These are phyloP conservation scores for Linum usitatissimum DNA, from an alignment of 345 rosid genomes.

Conservation along the genomic window DNA sequence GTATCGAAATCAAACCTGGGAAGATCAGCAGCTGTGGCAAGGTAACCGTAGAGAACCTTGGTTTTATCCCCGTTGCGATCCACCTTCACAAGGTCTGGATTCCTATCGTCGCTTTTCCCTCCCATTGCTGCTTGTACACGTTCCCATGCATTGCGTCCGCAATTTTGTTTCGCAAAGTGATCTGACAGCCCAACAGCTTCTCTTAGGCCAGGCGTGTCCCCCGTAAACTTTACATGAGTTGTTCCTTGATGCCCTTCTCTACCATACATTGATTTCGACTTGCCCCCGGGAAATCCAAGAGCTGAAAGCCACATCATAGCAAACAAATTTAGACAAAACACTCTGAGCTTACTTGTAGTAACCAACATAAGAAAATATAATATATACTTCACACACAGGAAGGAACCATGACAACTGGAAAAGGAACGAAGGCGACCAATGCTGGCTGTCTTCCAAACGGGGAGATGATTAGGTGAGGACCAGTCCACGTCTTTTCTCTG, in stretches of 20 bases:
- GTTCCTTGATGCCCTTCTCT: conserved; percentile 92
- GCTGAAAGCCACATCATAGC: conserved; percentile 42
- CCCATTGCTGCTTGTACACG: conserved; percentile 39
- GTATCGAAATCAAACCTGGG: conserved; percentile 72
- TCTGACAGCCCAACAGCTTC: conserved; percentile 72
- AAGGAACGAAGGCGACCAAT: no score
- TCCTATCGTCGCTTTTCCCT: conserved; percentile 70
- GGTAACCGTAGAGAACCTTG: conserved; percentile 75
- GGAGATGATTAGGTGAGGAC: no score
- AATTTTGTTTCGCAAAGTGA: conserved; percentile 67
- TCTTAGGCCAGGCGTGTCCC: conserved; percentile 58
- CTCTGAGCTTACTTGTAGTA: not conserved
- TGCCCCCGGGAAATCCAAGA: conserved; percentile 69
- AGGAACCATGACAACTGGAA: not conserved
- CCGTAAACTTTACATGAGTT: conserved; percentile 56
- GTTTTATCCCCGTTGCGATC: conserved; percentile 65
- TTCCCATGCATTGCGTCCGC: conserved; percentile 71
- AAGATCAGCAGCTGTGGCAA: conserved; percentile 64
- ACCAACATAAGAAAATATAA: not conserved
- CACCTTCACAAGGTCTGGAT: conserved; percentile 55
- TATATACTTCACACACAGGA: not conserved
- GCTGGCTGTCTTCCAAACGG: no score
- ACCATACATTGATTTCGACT: conserved; percentile 76
- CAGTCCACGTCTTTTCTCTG: no score
- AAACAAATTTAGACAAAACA: conserved; percentile 15